A percentile compares a stretch with the other conserved stretches of the same genome.
These are phyloP conservation scores for Scedosporium boydii DNA, from an alignment of 2,329 filamentous ascomycete species.

Conservation along the genomic window DNA sequence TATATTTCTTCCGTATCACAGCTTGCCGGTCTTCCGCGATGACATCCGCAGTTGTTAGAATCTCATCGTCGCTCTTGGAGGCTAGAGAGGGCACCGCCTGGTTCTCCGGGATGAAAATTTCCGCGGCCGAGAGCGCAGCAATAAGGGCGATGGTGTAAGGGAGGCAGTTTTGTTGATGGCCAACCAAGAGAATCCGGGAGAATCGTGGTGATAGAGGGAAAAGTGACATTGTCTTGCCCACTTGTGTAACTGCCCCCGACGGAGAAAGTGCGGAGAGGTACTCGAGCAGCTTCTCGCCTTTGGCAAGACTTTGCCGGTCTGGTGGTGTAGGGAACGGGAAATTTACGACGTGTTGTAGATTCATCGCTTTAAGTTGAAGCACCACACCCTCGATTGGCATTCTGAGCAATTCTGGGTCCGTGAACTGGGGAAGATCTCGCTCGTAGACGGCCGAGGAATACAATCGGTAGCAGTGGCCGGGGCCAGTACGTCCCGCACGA, in stretches of 20 bases:
- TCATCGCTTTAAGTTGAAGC: slow-evolving; percentile 90
- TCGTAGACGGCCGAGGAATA: slow-evolving; percentile 95
- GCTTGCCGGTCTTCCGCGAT: slow-evolving; percentile 62
- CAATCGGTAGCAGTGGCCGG: slow-evolving; percentile 88
- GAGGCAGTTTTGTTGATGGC: slow-evolving; percentile 71
- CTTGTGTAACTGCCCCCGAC: slow-evolving; percentile 60
- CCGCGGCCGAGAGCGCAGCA: slow-evolving; percentile 76
- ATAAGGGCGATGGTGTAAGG: slow-evolving; percentile 84
- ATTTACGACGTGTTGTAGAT: slow-evolving; percentile 78
- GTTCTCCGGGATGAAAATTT: slow-evolving; percentile 76
- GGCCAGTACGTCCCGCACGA: slow-evolving; percentile 89
- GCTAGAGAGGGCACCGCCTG: slow-evolving; percentile 54
- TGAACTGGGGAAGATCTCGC: slow-evolving; percentile 76
- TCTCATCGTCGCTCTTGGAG: slow-evolving; percentile 26
- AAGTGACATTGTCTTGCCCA: slow-evolving; percentile 73
- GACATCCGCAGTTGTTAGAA: slow-evolving; percentile 53
- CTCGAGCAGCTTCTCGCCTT: slow-evolving; percentile 76
- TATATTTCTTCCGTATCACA: slow-evolving; percentile 49
- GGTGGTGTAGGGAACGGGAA: slow-evolving; percentile 96
- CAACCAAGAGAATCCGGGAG: slow-evolving; percentile 83
- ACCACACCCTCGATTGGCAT: slow-evolving; percentile 92
- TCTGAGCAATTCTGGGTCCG: slow-evolving; percentile 77
- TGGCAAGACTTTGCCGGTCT: slow-evolving; percentile 62
- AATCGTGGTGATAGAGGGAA: slow-evolving; percentile 90
- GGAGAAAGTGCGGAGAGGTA: slow-evolving; percentile 74